Percentiles rank a stretch among this genome's conserved stretches.
Conservation (phyloP, 1,284 basidiomycete species). For the Apiotrichum gracile region DNA sequence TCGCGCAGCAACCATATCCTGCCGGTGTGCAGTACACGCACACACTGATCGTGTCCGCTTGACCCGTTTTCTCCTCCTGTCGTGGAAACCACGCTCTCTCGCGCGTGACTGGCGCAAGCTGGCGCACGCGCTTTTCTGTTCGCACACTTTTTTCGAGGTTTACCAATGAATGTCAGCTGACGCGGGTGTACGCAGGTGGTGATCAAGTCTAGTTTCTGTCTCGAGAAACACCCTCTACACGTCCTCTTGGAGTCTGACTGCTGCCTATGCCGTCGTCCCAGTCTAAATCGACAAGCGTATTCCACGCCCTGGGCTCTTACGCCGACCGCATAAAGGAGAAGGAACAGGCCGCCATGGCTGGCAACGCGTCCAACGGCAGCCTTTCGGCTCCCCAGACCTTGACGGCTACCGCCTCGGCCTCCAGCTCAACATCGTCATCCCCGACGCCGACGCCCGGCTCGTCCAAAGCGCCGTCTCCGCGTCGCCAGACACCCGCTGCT, state of each 20-base stretch:
- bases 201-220: not conserved
- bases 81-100: too few relatives aligned
- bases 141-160: not conserved
- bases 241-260: not conserved
- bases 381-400: not conserved
- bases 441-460: not conserved
- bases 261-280: constrained; percentile 11
- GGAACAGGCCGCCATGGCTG: constrained; percentile 1
- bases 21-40: too few relatives aligned
- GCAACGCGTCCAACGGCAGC: not conserved
- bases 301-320: constrained; percentile 43
- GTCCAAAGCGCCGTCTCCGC: not conserved
- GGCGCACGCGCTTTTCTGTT: too few relatives aligned
- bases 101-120: too few relatives aligned
- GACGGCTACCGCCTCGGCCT: not conserved
- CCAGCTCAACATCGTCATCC: constrained; percentile 5
- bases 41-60: too few relatives aligned
- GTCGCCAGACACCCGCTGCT: not conserved
- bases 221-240: not conserved
- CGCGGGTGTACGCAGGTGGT: not conserved
- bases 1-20: not conserved
- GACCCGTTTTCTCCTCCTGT: too few relatives aligned
- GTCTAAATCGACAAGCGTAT: constrained; percentile 30
- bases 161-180: not conserved
- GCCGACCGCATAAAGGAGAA: constrained; percentile 39